Evolutionary conservation across 495 filamentous ascomycete genomes (phyloP), one percentile per base, ranked within the genome.

Genomic region (Penicillium mononematosum): DNA sequence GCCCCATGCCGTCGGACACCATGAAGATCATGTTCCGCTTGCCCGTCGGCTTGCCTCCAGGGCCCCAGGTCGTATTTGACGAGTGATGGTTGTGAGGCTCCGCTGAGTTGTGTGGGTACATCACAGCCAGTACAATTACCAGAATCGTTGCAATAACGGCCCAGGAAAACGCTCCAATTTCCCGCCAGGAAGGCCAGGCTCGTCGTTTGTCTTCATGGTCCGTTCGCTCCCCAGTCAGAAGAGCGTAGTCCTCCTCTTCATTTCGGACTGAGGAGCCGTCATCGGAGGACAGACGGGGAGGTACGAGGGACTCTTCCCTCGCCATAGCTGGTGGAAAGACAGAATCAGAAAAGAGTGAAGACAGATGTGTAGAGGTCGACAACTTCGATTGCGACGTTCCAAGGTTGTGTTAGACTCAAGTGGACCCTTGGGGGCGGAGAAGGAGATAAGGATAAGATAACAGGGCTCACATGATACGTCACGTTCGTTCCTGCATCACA

Each of bases 1-100:
- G 94, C 0, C 94, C 94, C 95, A 98, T 98, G 53, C 93, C 94
- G 67, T 98, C 94, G 0, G 90, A 95, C 9, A 98, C 95, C 95
- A 98, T 98, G 78, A 98, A 98, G 58, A 98, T 87, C 39, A 98
- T 72, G 66, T 97, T 98, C 24, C 88, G 81, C 73, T 98, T 98
- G 14, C 89, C 88, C n/a, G 65, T 75, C 9, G 78, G 85, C 56
- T 74, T 82, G 38, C 77, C 77, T 32, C 67, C 69, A 48, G 77
- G 71, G 24, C 68, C 65, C 75, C 74, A 76, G 45, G 64, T 50
- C 50, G 60, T 55, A 1, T 60, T 56, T 39, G 63, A 67, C 11
- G 58, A 45, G 50, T 61, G 32, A 38, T 57, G 42, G 42, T 63
- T 61, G n/a, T 57, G 53, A 45, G 31, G 62, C 45, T 69, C 65